Conservation (phyloP, 192 early-diverging fungal genomes). For the Entomortierella lignicola region DNA sequence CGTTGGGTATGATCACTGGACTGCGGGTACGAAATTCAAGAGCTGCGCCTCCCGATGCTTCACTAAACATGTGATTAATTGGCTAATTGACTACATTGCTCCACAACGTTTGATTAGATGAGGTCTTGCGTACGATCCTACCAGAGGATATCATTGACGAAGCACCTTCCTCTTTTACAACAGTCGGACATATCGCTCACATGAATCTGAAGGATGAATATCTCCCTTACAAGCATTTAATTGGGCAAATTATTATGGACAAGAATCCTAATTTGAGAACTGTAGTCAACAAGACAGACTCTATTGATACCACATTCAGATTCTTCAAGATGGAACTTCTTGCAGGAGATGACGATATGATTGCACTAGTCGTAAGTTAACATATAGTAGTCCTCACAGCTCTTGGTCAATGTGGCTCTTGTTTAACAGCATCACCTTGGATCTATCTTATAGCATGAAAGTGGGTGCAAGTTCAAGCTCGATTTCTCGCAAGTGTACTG, state of each 20-base stretch:
- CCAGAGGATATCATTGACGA: conserved; percentile 79
- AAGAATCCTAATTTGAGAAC: conserved; percentile 90
- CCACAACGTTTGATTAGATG: conserved; percentile 61
- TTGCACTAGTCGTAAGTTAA: conserved; percentile 81
- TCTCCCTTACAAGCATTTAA: conserved; percentile 88
- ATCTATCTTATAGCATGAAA: conserved; percentile 76
- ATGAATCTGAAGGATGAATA: conserved; percentile 95
- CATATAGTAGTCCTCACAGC: not conserved
- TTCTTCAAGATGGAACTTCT: conserved; percentile 98
- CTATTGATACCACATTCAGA: conserved; percentile 95
- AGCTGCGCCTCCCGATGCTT: not conserved
- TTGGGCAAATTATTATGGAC: conserved; percentile 96
- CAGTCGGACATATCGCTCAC: conserved; percentile 96
- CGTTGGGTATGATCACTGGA: conserved; percentile 91
- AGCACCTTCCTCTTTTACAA: conserved; percentile 87
- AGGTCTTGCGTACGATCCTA: conserved; percentile 89
- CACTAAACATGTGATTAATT: not conserved
- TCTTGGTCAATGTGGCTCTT: too few species aligned
- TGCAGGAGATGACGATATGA: conserved; percentile 87
- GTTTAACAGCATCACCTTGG: not conserved
- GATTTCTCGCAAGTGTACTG: conserved; percentile 99
- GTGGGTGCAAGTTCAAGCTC: conserved; percentile 89
- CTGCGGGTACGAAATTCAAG: conserved; percentile 67
- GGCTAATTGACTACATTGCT: not conserved
- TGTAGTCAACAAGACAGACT: conserved; percentile 97